phyloP scores from a whole-genome alignment of 306 rosid species.

The Gastrolobium villosum region DNA sequence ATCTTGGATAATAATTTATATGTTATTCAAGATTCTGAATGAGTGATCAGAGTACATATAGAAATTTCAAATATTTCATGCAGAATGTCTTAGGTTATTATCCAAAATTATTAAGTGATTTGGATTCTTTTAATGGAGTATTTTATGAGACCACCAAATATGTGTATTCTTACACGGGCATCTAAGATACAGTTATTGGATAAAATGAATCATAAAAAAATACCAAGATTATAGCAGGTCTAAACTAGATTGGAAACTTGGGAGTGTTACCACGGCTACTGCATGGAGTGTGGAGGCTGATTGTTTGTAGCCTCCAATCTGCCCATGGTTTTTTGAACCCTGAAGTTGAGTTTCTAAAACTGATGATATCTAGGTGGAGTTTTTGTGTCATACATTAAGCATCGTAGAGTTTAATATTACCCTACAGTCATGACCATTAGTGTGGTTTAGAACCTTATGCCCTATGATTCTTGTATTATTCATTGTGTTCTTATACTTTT shows the following conservation, averaged over 20 bases:
- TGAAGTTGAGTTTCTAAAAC: no score
- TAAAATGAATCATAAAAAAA: background rate
- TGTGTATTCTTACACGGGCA: background rate
- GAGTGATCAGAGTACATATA: background rate
- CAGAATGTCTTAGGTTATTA: conserved; percentile 18
- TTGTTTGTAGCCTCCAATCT: no score
- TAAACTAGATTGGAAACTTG: conserved; percentile 4
- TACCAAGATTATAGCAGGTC: background rate
- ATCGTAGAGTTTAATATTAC: no score
- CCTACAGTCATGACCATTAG: no score
- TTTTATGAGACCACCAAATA: background rate
- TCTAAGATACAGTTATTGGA: background rate
- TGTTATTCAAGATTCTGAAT: background rate
- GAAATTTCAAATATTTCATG: conserved; percentile 8
- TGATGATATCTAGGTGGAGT: no score
- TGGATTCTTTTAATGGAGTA: background rate
- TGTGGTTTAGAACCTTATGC: no score
- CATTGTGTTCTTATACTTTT: no score
- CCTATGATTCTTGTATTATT: no score
- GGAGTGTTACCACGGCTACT: conserved; percentile 57
- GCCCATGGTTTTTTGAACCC: no score
- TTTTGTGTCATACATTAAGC: no score
- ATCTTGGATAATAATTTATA: background rate
- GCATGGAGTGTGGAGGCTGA: no score
- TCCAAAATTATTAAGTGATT: conserved; percentile 7